A percentile compares a stretch with the other conserved stretches of the same genome.
Evolutionary conservation across 2,329 filamentous ascomycete species (phyloP).

Genomic region (Ophiostoma perfectum): DNA sequence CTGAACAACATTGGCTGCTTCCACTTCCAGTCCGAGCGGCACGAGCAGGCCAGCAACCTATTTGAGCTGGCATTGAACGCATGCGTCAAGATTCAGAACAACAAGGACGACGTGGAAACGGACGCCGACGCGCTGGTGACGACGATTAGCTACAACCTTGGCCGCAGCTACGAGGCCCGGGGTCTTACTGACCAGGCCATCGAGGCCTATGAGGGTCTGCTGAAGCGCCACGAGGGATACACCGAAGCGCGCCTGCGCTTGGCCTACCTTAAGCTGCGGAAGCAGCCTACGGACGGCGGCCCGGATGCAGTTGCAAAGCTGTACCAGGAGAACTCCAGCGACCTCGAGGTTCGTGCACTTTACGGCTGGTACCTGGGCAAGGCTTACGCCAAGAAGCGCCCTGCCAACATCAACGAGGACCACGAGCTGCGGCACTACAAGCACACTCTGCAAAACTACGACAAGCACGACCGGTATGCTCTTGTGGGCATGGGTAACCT

Average conservation of each 20-base stretch:
- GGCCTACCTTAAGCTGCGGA: constrained; percentile 81
- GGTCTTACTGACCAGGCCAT: constrained; percentile 76
- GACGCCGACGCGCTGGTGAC: constrained; percentile 91
- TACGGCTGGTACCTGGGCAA: constrained; percentile 96
- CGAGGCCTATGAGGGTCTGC: constrained; percentile 78
- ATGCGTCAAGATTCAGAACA: constrained; percentile 68
- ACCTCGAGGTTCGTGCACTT: constrained; percentile 85
- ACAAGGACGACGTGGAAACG: constrained; percentile 61
- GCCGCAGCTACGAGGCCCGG: constrained; percentile 83
- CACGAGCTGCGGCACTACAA: constrained; percentile 92
- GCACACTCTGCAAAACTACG: constrained; percentile 85
- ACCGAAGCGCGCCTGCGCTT: constrained; percentile 84
- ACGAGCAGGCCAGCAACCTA: constrained; percentile 71
- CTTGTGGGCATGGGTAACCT: constrained; percentile 96
- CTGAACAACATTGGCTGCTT: constrained; percentile 98
- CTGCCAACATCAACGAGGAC: constrained; percentile 77
- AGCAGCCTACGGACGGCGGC: constrained; percentile 76
- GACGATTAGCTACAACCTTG: constrained; percentile 95
- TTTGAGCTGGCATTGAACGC: constrained; percentile 90
- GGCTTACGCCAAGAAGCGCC: constrained; percentile 70
- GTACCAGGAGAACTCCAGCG: constrained; percentile 74
- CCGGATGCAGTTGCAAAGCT: constrained; percentile 80
- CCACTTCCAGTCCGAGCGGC: constrained; percentile 80
- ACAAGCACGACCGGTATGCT: constrained; percentile 98
- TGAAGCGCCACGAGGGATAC: constrained; percentile 83